These are phyloP conservation scores for Diversispora epigaea DNA, from an alignment of 192 early-diverging fungal species.

Conservation along the genomic window DNA sequence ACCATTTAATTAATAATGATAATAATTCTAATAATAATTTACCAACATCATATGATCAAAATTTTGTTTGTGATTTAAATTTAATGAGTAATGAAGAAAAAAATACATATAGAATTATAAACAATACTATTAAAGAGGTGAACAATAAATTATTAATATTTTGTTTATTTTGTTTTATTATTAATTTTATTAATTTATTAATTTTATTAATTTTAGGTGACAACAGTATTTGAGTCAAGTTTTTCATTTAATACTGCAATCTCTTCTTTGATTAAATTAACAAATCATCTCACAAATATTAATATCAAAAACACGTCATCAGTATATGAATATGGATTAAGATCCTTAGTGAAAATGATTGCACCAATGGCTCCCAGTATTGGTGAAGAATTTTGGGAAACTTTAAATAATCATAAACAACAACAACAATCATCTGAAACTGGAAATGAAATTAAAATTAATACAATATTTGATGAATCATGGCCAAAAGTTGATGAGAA, in stretches of 20 bases:
- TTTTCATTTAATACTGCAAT: slow-evolving; percentile 83
- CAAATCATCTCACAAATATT: slow-evolving; percentile 44
- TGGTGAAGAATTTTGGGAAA: slow-evolving; percentile 75
- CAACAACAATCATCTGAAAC: not conserved
- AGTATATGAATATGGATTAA: slow-evolving; percentile 53
- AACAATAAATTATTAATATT: not conserved
- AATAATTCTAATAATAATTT: not conserved
- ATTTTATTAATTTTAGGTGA: slow-evolving; percentile 33
- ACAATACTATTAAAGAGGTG: slow-evolving; percentile 61
- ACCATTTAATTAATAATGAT: not conserved
- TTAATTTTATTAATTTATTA: slow-evolving; percentile 12
- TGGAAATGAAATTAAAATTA: not conserved
- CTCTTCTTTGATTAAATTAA: slow-evolving; percentile 81
- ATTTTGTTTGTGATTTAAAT: not conserved
- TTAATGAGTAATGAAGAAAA: slow-evolving; percentile 50
- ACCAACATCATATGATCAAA: not conserved
- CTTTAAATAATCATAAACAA: slow-evolving; percentile 25
- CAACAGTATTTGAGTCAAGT: slow-evolving; percentile 37
- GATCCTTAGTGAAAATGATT: slow-evolving; percentile 66
- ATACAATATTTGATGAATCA: slow-evolving; percentile 51
- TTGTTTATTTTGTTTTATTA: slow-evolving; percentile 5
- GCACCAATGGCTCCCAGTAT: slow-evolving; percentile 71
- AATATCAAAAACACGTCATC: slow-evolving; percentile 39
- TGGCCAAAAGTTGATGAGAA: slow-evolving; percentile 60
- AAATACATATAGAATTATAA: slow-evolving; percentile 51